Conservation (phyloP, 2,329 filamentous ascomycete species). For the Aspergillus brasiliensis region DNA sequence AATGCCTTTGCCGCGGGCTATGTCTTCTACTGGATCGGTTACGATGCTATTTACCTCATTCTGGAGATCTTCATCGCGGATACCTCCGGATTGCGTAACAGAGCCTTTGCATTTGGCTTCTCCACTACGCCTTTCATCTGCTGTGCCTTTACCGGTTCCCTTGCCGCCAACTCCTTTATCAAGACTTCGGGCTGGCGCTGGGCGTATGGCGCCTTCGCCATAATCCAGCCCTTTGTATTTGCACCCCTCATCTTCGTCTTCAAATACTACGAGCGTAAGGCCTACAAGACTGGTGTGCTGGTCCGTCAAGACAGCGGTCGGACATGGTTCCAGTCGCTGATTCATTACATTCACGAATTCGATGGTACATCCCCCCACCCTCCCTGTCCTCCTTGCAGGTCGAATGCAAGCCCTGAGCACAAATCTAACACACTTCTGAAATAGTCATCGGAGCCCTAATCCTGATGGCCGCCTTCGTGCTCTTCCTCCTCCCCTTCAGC, state of each 20-base stretch:
- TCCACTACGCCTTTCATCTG: slow-evolving; percentile 64
- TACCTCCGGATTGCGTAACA: slow-evolving; percentile 61
- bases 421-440: background rate
- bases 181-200: slow-evolving; percentile 60
- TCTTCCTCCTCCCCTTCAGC: slow-evolving; percentile 68
- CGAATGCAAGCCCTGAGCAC: no score
- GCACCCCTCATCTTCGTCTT: slow-evolving; percentile 60
- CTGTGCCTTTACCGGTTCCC: slow-evolving; percentile 58
- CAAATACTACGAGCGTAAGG: slow-evolving; percentile 60
- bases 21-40: slow-evolving; percentile 64
- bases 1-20: slow-evolving; percentile 65
- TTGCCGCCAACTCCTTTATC: slow-evolving; percentile 55
- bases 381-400: no score
- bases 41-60: slow-evolving; percentile 58
- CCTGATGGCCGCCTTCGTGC: slow-evolving; percentile 60
- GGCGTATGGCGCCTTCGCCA: slow-evolving; percentile 64
- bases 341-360: slow-evolving; percentile 62
- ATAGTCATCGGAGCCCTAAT: slow-evolving; percentile 62
- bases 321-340: slow-evolving; percentile 49
- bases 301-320: slow-evolving; percentile 49
- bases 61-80: slow-evolving; percentile 65
- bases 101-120: slow-evolving; percentile 63
- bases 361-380: slow-evolving; percentile 59
- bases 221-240: slow-evolving; percentile 60
- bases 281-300: slow-evolving; percentile 57